These are phyloP conservation scores for Gossypium rotundifolium DNA, from an alignment of 345 rosid species.

Conservation along the genomic window DNA sequence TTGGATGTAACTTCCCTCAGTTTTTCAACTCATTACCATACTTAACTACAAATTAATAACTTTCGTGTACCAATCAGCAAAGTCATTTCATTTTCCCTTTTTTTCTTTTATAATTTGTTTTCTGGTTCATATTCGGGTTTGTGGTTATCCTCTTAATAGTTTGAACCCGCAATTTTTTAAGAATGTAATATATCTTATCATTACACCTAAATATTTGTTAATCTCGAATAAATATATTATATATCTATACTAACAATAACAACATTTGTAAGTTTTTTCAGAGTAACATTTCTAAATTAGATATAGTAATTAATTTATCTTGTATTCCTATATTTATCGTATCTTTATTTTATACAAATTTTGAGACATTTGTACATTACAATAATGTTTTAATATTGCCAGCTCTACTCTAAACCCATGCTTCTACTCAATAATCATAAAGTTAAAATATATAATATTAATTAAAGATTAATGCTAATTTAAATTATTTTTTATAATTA, in stretches of 20 bases:
- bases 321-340: background rate
- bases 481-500: too few relatives aligned
- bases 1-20: background rate
- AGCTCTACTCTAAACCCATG: too few relatives aligned
- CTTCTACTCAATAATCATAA: too few relatives aligned
- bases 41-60: background rate
- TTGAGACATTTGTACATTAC: background rate
- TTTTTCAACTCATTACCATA: background rate
- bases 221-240: background rate
- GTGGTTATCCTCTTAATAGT: too few relatives aligned
- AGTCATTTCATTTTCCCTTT: background rate
- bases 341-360: background rate
- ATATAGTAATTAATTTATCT: background rate
- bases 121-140: too few relatives aligned
- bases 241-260: background rate
- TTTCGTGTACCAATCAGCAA: background rate
- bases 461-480: too few relatives aligned
- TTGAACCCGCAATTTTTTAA: too few relatives aligned
- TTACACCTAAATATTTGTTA: rapidly evolving
- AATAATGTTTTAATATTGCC: background rate
- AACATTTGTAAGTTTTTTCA: background rate
- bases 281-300: background rate
- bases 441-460: too few relatives aligned
- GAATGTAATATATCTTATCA: rapidly evolving
- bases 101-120: background rate